Percentiles rank a stretch among this genome's conserved stretches.
Conservation (phyloP, 2,329 filamentous ascomycete genomes). For the Fusarium decemcellulare region DNA sequence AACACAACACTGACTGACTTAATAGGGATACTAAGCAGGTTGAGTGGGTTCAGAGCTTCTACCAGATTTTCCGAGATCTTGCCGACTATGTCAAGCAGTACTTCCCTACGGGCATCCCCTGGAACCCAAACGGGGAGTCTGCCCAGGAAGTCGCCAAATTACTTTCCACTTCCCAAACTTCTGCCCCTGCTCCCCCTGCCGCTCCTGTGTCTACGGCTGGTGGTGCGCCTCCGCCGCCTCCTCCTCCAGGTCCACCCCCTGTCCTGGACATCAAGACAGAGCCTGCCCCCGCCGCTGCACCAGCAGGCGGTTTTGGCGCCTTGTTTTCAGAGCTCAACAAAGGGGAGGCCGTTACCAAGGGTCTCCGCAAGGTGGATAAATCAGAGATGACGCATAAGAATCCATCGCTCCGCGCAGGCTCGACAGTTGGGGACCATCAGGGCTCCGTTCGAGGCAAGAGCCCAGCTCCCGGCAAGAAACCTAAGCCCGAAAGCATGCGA, state of each 20-base stretch:
- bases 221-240: constrained; percentile 68
- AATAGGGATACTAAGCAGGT: constrained; percentile 82
- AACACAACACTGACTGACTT: constrained; percentile 6
- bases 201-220: constrained; percentile 67
- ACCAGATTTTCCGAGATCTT: constrained; percentile 88
- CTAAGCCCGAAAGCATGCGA: constrained; percentile 88
- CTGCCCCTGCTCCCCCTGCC: constrained; percentile 55
- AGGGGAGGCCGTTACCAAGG: constrained; percentile 88
- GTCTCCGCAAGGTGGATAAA: constrained; percentile 92
- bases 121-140: constrained; percentile 85
- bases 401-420: constrained; percentile 82
- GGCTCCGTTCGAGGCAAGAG: constrained; percentile 79
- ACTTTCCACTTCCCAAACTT: constrained; percentile 55
- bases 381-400: constrained; percentile 99
- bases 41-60: constrained; percentile 94
- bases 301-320: constrained; percentile 83
- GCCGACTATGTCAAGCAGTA: constrained; percentile 87
- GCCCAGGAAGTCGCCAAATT: constrained; percentile 76
- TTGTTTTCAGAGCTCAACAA: constrained; percentile 95
- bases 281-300: constrained; percentile 46
- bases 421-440: constrained; percentile 75
- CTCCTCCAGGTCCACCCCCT: constrained; percentile 79
- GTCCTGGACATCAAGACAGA: constrained; percentile 71
- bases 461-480: constrained; percentile 88
- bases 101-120: constrained; percentile 83